phyloP scores from a whole-genome alignment of 83 land plant genomes.

The Picea abies region DNA sequence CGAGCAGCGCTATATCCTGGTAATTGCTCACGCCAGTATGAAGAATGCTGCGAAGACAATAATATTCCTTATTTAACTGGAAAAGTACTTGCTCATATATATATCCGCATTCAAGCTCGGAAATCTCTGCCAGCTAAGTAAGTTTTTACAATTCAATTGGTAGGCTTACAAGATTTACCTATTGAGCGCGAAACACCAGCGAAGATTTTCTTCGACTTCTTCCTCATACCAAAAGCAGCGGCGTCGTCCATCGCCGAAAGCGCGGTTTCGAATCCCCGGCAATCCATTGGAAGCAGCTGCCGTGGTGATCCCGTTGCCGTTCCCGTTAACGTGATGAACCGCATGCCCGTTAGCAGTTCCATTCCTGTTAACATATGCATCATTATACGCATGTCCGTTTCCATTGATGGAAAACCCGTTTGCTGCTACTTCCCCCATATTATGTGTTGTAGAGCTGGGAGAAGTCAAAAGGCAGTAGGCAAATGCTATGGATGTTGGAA shows the following conservation, averaged over 20 bases:
- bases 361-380: too few relatives aligned
- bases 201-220: constrained; percentile 76
- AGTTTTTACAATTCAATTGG: too few relatives aligned
- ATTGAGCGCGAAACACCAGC: constrained; percentile 83
- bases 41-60: constrained; percentile 52
- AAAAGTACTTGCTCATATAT: too few relatives aligned
- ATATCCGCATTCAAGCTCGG: too few relatives aligned
- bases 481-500: neutral
- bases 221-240: constrained; percentile 90
- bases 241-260: constrained; percentile 20
- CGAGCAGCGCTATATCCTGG: constrained; percentile 84
- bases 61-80: neutral
- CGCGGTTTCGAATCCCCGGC: neutral
- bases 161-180: constrained; percentile 32
- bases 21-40: constrained; percentile 72
- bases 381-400: neutral
- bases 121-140: too few relatives aligned
- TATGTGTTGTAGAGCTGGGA: too few relatives aligned
- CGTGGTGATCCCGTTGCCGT: constrained; percentile 1
- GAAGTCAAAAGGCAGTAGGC: neutral
- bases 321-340: too few relatives aligned
- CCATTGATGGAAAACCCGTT: constrained; percentile 2
- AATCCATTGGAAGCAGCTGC: too few relatives aligned
- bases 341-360: neutral
- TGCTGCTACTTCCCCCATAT: constrained; percentile 4